These are phyloP conservation scores for Globisporangium viniferum DNA, from an alignment of 352 stramenopile species.

Conservation along the genomic window DNA sequence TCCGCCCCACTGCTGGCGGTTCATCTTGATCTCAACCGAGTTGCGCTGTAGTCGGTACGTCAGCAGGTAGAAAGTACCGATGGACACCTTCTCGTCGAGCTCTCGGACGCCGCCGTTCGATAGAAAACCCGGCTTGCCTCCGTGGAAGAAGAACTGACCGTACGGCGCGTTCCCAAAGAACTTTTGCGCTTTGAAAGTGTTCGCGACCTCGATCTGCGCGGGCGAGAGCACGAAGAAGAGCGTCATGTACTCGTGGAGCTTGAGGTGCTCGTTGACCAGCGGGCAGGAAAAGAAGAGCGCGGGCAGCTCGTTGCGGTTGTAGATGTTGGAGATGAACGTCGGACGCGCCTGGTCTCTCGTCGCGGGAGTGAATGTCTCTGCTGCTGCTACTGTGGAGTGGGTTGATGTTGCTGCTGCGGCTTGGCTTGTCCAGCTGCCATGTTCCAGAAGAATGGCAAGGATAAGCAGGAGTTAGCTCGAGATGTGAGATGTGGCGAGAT, in stretches of 20 bases:
- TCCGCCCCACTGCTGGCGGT: conserved; percentile 25
- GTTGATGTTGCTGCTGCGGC: not conserved
- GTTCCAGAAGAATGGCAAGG: not conserved
- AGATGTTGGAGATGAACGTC: conserved; percentile 11
- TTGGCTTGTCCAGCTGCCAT: conserved; percentile 39
- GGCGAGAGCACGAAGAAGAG: conserved; percentile 62
- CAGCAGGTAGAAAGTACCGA: conserved; percentile 33
- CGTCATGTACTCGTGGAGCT: conserved; percentile 56
- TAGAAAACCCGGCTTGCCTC: conserved; percentile 53
- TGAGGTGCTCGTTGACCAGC: conserved; percentile 28
- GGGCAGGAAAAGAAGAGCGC: conserved; percentile 51
- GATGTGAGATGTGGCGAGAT: not conserved
- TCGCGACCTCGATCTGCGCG: conserved; percentile 32
- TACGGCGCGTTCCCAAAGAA: conserved; percentile 73
- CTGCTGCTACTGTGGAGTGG: not conserved
- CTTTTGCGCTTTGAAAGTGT: conserved; percentile 48
- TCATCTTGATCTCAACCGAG: conserved; percentile 47
- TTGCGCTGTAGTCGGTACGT: conserved; percentile 44
- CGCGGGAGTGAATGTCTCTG: conserved; percentile 13
- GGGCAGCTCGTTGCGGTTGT: conserved; percentile 27
- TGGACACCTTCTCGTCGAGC: conserved; percentile 16
- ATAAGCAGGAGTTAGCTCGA: not conserved
- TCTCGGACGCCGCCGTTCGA: conserved; percentile 44
- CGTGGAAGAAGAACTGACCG: conserved; percentile 60
- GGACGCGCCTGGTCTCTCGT: conserved; percentile 9